These are phyloP conservation scores for Tolypocladium cylindrosporum DNA, from an alignment of 2,329 filamentous ascomycete genomes.

Conservation along the genomic window DNA sequence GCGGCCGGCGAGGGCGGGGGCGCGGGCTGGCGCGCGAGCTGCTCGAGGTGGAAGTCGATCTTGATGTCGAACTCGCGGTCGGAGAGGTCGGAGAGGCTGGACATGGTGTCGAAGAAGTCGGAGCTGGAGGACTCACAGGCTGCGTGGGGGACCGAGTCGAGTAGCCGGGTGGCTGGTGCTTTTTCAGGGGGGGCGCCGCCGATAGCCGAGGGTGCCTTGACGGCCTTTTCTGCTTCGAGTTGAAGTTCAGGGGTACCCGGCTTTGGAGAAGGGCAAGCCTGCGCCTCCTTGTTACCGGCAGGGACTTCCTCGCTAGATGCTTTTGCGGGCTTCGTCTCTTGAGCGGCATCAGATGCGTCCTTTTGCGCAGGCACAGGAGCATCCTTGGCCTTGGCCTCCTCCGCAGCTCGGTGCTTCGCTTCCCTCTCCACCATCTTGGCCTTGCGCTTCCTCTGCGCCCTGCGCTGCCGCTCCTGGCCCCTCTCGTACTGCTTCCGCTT, in stretches of 20 bases:
- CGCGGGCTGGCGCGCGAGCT: constrained; percentile 3
- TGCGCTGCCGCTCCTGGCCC: constrained; percentile 19
- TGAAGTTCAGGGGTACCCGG: no score
- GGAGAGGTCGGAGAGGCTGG: constrained; percentile 26
- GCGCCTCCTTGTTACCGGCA: neutral
- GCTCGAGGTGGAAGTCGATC: constrained; percentile 10
- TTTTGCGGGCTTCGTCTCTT: constrained; percentile 9
- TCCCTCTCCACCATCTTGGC: constrained; percentile 50
- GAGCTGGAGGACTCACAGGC: constrained; percentile 11
- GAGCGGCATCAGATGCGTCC: neutral
- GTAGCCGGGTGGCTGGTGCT: neutral
- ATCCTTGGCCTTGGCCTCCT: neutral
- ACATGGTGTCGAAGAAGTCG: constrained; percentile 12
- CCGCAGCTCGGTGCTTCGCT: constrained; percentile 2
- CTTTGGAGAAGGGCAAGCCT: neutral
- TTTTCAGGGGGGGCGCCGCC: neutral
- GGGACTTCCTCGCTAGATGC: neutral
- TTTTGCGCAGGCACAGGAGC: neutral
- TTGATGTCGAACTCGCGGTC: constrained; percentile 27
- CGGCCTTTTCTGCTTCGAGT: neutral
- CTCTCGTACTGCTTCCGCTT: constrained; percentile 26
- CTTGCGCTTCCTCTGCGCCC: constrained; percentile 78
- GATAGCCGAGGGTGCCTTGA: neutral
- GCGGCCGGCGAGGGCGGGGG: neutral
- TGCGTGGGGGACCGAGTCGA: neutral